Evolutionary conservation across 2,329 filamentous ascomycete genomes (phyloP), one percentile per base, ranked within the genome.

Genomic region (Monosporascus sp.): DNA sequence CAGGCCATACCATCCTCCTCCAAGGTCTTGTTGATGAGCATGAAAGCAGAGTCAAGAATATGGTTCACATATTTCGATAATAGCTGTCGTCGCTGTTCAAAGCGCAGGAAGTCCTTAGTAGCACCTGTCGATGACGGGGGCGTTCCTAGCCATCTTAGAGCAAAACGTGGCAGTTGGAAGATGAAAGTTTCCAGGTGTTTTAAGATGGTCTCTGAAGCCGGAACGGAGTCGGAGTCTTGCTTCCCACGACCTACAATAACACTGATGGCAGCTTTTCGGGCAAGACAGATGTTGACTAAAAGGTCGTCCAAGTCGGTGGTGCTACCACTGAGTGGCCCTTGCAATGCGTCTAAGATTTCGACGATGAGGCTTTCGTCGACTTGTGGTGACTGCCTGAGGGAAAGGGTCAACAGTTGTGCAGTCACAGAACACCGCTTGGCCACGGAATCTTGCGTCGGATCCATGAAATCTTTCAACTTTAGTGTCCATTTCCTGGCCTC

Each of bases 121-220:
- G 73, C 69, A 20, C 78, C 75, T 36, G 77, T 76, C 14, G 75
- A 74, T 5, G 71, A 71, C 0, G 83, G 82, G 1, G 77, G 70
- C 52, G 81, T 81, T 14, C 84, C 84, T 2, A 87, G 70, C 81
- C 84, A 87, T 46, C 84, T 76, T 7, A 81, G 70, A 47, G 79
- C 74, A 61, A 87, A 84, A 2, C 82, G 76, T 14, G 84, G 84
- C 55, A 83, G 79, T 51, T 82, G 77, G 31, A 81, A 72, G 24
- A 86, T 71, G 46, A 87, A 77, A 0, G 74, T 71, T 59, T 84
- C 81, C 7, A 85, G 73, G n/a, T 77, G 71, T 54, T 64, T 61
- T 52, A 50, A 64, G 19, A 24, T 56, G 48, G 19, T 59, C 44
- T 44, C 45, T 37, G 53, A 53, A 52, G 54, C 51, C 45, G 50